Evolutionary conservation across 2,329 filamentous ascomycete species (phyloP).

Genomic region (Setomelanomma holmii): DNA sequence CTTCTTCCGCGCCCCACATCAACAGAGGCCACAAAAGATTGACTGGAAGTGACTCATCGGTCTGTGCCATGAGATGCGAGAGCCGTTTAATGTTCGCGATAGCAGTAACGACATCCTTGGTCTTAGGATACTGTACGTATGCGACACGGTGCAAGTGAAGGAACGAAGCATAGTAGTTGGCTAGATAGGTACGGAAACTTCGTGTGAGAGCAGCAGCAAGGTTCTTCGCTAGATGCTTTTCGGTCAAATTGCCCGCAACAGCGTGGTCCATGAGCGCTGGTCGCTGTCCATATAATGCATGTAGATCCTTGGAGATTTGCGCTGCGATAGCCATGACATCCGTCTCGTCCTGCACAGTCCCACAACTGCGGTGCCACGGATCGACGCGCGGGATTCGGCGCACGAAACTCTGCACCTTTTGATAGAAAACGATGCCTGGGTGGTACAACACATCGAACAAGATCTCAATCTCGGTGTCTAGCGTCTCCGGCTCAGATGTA

Average conservation of each 20-base stretch:
- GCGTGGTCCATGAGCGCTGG: slow-evolving; percentile 65
- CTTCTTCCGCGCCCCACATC: slow-evolving; percentile 64
- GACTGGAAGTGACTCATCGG: slow-evolving; percentile 58
- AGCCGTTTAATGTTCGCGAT: slow-evolving; percentile 59
- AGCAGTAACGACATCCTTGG: slow-evolving; percentile 57
- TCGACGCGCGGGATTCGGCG: slow-evolving; percentile 65
- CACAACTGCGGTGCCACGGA: slow-evolving; percentile 62
- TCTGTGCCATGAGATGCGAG: slow-evolving; percentile 55
- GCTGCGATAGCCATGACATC: slow-evolving; percentile 64
- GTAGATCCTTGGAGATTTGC: slow-evolving; percentile 59
- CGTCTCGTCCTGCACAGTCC: slow-evolving; percentile 65
- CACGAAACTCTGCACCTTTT: slow-evolving; percentile 65
- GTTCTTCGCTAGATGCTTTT: slow-evolving; percentile 57
- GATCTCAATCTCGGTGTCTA: slow-evolving; percentile 52
- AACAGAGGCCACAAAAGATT: slow-evolving; percentile 66
- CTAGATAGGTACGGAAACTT: slow-evolving; percentile 63
- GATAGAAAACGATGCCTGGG: slow-evolving; percentile 64
- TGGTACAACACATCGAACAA: slow-evolving; percentile 63
- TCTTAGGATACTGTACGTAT: slow-evolving; percentile 62
- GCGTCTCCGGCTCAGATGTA: slow-evolving; percentile 37
- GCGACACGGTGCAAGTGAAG: slow-evolving; percentile 65
- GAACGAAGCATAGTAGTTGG: slow-evolving; percentile 64
- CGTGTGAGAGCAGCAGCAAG: slow-evolving; percentile 60
- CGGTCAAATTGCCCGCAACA: slow-evolving; percentile 59
- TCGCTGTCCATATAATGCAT: slow-evolving; percentile 58